These are phyloP conservation scores for Potentilla sterilis DNA, from an alignment of 306 rosid genomes.

Conservation along the genomic window DNA sequence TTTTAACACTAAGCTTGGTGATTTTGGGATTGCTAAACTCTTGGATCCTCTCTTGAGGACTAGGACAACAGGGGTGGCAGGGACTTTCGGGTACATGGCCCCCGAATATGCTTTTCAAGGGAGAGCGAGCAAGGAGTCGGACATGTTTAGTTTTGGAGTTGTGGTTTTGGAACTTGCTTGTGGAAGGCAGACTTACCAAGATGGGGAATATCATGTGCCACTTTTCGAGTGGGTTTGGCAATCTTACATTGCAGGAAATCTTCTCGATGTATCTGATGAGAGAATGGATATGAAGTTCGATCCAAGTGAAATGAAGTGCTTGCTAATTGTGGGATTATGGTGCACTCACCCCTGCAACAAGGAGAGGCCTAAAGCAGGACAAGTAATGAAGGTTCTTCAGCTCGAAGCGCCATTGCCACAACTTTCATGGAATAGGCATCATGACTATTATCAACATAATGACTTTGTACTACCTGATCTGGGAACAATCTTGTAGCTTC, in stretches of 20 bases:
- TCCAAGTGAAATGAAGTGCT: slow-evolving; percentile 33
- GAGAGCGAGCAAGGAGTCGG: slow-evolving; percentile 46
- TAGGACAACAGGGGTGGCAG: not conserved
- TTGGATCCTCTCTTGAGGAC: slow-evolving; percentile 19
- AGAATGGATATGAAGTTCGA: slow-evolving; percentile 25
- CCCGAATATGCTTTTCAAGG: slow-evolving; percentile 19
- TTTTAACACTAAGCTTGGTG: slow-evolving; percentile 22
- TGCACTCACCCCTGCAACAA: slow-evolving; percentile 36
- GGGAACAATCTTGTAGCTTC: not conserved
- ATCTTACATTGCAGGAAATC: slow-evolving; percentile 28
- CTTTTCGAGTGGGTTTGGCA: slow-evolving; percentile 38
- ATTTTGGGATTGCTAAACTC: slow-evolving; percentile 29
- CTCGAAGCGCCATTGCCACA: slow-evolving; percentile 34
- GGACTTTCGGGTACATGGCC: not conserved
- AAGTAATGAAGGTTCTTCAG: slow-evolving; percentile 42
- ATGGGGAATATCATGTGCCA: slow-evolving; percentile 4
- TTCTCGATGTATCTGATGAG: slow-evolving; percentile 40
- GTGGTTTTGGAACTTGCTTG: slow-evolving; percentile 52
- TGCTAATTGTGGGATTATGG: slow-evolving; percentile 45
- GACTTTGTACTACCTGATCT: not conserved
- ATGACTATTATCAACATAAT: not conserved
- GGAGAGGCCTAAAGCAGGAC: slow-evolving; percentile 45
- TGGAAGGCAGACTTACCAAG: slow-evolving; percentile 24
- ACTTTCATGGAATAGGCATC: not conserved
- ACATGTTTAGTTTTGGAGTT: slow-evolving; percentile 52